Conservation (phyloP, 495 filamentous ascomycete species). For the Neurospora tetrasperma region DNA sequence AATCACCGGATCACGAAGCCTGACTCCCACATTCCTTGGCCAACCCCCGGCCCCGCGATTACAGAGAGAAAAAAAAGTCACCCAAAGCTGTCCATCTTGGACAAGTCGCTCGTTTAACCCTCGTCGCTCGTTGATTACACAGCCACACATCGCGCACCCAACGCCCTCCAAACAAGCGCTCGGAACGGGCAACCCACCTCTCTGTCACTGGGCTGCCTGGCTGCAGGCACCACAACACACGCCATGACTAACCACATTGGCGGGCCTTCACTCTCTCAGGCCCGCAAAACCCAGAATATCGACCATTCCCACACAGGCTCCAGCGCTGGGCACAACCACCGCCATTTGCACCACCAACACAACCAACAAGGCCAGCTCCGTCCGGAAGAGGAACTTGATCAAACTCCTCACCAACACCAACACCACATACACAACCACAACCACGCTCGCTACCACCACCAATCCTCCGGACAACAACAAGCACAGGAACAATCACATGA, state of each 20-base stretch:
- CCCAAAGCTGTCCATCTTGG: background rate
- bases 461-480: background rate
- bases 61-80: background rate
- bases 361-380: slow-evolving; percentile 2
- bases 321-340: slow-evolving; percentile 21
- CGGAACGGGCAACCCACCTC: background rate
- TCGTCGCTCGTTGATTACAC: background rate
- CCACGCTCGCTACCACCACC: slow-evolving; percentile 17
- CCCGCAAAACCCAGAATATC: slow-evolving; percentile 21
- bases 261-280: slow-evolving; percentile 46
- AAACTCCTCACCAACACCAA: slow-evolving; percentile 4
- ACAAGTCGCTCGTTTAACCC: background rate
- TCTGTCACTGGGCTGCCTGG: slow-evolving; percentile 8
- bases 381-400: background rate
- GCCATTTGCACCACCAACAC: slow-evolving; percentile 21
- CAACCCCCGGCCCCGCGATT: background rate
- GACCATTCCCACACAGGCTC: slow-evolving; percentile 9
- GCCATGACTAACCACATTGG: slow-evolving; percentile 39
- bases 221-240: slow-evolving; percentile 24
- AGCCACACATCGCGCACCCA: background rate
- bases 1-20: background rate
- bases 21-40: background rate
- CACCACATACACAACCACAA: slow-evolving; percentile 10
- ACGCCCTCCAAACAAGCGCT: background rate
- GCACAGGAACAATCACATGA: background rate